Evolutionary conservation across 2,329 filamentous ascomycete genomes (phyloP).

Genomic region (Sporothrix humicola): DNA sequence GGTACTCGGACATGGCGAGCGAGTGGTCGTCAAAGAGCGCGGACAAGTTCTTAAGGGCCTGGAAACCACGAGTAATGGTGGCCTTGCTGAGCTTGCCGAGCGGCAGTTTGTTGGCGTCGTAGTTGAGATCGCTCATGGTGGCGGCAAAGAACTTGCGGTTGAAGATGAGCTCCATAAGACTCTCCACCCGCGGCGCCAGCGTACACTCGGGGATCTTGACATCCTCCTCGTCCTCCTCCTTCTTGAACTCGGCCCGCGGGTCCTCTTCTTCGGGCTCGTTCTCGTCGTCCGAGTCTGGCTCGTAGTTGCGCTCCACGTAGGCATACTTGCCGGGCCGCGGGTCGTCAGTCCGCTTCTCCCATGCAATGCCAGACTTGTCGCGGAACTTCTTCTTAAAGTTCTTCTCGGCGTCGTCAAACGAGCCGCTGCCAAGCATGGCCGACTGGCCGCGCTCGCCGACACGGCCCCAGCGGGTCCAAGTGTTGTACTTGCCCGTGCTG

Average conservation of each 20-base stretch:
- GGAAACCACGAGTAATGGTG: slow-evolving; percentile 76
- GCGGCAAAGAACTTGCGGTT: slow-evolving; percentile 73
- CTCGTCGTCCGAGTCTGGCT: slow-evolving; percentile 66
- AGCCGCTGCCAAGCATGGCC: slow-evolving; percentile 51
- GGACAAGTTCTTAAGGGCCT: slow-evolving; percentile 76
- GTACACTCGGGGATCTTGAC: slow-evolving; percentile 57
- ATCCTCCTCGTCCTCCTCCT: slow-evolving; percentile 46
- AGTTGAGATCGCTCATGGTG: slow-evolving; percentile 70
- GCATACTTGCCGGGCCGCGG: slow-evolving; percentile 75
- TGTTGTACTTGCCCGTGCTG: slow-evolving; percentile 53
- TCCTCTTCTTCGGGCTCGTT: slow-evolving; percentile 46
- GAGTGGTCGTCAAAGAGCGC: slow-evolving; percentile 63
- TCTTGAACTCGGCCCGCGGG: slow-evolving; percentile 37
- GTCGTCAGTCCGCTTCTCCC: slow-evolving; percentile 58
- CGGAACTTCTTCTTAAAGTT: slow-evolving; percentile 67
- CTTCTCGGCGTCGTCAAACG: slow-evolving; percentile 52
- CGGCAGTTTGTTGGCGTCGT: slow-evolving; percentile 77
- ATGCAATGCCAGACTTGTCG: slow-evolving; percentile 63
- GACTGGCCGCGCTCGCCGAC: slow-evolving; percentile 67
- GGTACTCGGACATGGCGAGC: slow-evolving; percentile 54
- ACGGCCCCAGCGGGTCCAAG: slow-evolving; percentile 82
- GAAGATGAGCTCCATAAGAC: slow-evolving; percentile 82
- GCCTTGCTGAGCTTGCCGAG: slow-evolving; percentile 82
- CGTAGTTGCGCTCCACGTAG: slow-evolving; percentile 80
- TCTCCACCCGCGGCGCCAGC: slow-evolving; percentile 64